Conservation (phyloP, 352 stramenopile genomes). For the Vaucheria bursata region DNA sequence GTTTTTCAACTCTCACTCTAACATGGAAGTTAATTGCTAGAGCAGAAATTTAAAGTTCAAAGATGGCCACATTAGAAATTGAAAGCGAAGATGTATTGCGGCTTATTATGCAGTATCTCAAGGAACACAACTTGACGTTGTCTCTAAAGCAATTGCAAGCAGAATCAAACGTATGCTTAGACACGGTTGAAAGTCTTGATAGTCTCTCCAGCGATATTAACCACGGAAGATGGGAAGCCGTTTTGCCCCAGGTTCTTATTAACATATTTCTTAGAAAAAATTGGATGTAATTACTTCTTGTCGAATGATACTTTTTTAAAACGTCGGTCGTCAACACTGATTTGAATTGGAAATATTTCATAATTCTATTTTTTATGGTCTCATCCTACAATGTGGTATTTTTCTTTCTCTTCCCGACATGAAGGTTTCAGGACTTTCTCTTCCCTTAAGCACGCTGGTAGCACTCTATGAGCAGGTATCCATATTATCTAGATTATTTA, state of each 20-base stretch:
- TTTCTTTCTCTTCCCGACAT: neutral
- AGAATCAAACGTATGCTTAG: conserved; percentile 65
- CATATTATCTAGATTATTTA: neutral
- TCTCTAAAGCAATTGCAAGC: conserved; percentile 71
- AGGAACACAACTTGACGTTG: conserved; percentile 70
- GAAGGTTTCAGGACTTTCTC: conserved; percentile 47
- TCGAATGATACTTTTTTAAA: no score
- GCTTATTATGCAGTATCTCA: conserved; percentile 68
- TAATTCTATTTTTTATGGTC: no score
- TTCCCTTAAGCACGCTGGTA: conserved; percentile 61
- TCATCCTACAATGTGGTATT: neutral
- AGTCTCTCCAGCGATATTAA: conserved; percentile 65
- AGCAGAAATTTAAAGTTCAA: no score
- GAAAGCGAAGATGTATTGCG: conserved; percentile 65
- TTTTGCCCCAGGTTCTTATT: conserved; percentile 70
- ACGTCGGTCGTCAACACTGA: no score
- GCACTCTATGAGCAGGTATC: conserved; percentile 70
- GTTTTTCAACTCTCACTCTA: no score
- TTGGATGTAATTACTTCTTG: conserved; percentile 47
- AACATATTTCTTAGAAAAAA: conserved; percentile 31
- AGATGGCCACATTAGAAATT: conserved; percentile 45
- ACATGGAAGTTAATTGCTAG: no score
- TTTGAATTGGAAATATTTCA: no score
- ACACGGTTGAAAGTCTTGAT: conserved; percentile 68
- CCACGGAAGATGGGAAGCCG: conserved; percentile 70